A percentile compares a stretch with the other conserved stretches of the same genome.
phyloP scores from a whole-genome alignment of 2,329 filamentous ascomycete species.

The Aspergillus latus region DNA sequence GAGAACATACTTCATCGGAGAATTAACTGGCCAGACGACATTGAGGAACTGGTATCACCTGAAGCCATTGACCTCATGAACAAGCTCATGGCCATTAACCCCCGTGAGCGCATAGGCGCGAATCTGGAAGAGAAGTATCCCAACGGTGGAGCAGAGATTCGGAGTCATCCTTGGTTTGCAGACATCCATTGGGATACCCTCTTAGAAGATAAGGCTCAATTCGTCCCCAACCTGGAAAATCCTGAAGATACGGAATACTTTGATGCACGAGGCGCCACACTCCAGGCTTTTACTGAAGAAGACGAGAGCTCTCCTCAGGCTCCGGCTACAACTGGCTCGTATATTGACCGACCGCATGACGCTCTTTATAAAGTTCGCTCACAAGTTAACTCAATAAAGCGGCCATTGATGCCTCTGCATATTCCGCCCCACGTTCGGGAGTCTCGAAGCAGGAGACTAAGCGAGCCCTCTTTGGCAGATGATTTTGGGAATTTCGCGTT shows the following conservation, averaged over 20 bases:
- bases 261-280: conserved; percentile 82
- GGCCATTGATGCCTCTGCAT: conserved; percentile 89
- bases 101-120: conserved; percentile 76
- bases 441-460: conserved; percentile 79
- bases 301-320: conserved; percentile 77
- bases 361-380: conserved; percentile 85
- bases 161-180: conserved; percentile 82
- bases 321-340: conserved; percentile 69
- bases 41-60: conserved; percentile 73
- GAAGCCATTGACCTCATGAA: conserved; percentile 96
- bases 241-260: conserved; percentile 99
- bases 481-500: conserved; percentile 97
- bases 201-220: conserved; percentile 93
- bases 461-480: conserved; percentile 82
- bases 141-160: conserved; percentile 87
- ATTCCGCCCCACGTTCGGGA: conserved; percentile 97
- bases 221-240: conserved; percentile 88
- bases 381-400: conserved; percentile 84
- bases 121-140: conserved; percentile 80
- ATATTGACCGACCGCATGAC: conserved; percentile 88
- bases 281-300: conserved; percentile 90
- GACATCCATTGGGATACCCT: conserved; percentile 86
- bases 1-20: conserved; percentile 89
- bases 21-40: conserved; percentile 88
- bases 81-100: conserved; percentile 81